A percentile compares a stretch with the other conserved stretches of the same genome.
phyloP scores from a whole-genome alignment of 1,139 yeast species.

The Saccharomyces hybrid region DNA sequence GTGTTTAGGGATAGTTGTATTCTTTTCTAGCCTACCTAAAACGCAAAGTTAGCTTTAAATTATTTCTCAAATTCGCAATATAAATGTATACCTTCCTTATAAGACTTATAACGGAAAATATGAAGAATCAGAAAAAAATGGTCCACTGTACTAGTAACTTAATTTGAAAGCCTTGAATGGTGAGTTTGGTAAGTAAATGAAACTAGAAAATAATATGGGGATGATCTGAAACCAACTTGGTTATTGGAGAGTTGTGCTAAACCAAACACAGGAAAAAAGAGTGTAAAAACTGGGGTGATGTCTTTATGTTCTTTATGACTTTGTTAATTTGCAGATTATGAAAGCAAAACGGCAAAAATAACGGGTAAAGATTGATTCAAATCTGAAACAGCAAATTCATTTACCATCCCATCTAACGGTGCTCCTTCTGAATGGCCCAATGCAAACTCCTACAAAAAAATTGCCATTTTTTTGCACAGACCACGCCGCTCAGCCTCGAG shows the following conservation, averaged over 20 bases:
- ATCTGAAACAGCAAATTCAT: neutral
- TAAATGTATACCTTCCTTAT: neutral
- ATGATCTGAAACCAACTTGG: neutral
- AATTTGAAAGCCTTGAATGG: neutral
- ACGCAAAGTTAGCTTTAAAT: neutral
- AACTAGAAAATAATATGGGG: neutral
- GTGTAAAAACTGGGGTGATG: neutral
- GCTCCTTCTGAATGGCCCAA: neutral
- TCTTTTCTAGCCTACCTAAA: neutral
- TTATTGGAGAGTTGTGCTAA: neutral
- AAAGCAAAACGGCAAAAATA: neutral
- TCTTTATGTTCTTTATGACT: neutral
- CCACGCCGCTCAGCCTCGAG: constrained; percentile 1
- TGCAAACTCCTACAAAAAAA: neutral
- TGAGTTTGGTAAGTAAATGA: neutral
- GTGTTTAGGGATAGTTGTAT: neutral
- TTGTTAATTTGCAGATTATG: neutral
- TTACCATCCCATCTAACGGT: neutral
- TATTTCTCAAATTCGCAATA: neutral
- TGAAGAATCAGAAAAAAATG: neutral
- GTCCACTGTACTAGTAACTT: neutral
- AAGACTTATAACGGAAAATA: neutral
- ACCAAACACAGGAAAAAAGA: neutral
- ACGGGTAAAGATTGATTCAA: neutral
- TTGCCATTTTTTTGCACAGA: neutral